Percentiles rank a stretch among this genome's conserved stretches.
phyloP scores from a whole-genome alignment of 2,329 filamentous ascomycete genomes.

The Ophiocordyceps polyrhachis-furcata region DNA sequence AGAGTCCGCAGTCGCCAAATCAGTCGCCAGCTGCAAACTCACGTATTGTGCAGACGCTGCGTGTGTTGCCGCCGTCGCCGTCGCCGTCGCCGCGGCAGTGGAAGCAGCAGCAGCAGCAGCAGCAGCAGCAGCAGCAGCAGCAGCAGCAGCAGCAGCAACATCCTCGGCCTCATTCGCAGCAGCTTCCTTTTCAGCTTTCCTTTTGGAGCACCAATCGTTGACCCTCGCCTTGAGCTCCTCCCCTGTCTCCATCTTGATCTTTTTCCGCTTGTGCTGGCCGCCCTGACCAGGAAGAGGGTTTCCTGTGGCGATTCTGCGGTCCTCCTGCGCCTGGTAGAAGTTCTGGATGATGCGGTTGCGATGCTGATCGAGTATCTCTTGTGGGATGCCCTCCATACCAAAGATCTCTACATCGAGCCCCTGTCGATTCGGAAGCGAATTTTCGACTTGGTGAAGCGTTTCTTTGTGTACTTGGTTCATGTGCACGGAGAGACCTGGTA shows the following conservation, averaged over 20 bases:
- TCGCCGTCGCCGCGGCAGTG: background rate
- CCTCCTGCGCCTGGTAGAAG: conserved; percentile 71
- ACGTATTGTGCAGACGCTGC: conserved; percentile 30
- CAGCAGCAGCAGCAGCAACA: conserved; percentile 7
- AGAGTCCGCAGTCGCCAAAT: background rate
- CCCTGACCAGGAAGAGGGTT: conserved; percentile 56
- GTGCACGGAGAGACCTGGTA: conserved; percentile 73
- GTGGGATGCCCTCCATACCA: conserved; percentile 91
- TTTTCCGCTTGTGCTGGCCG: conserved; percentile 48
- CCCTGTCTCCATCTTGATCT: conserved; percentile 53
- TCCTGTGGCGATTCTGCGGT: conserved; percentile 63
- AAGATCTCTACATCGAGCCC: conserved; percentile 90
- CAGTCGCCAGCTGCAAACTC: conserved; percentile 20
- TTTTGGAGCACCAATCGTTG: conserved; percentile 55
- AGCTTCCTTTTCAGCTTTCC: conserved; percentile 35
- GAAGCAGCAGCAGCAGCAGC: conserved; percentile 1
- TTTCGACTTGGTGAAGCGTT: conserved; percentile 69
- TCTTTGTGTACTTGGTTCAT: conserved; percentile 99
- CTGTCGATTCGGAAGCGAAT: conserved; percentile 72
- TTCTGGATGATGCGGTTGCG: conserved; percentile 70
- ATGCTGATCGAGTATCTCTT: conserved; percentile 66
- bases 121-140: conserved; percentile 17
- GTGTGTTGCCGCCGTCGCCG: background rate
- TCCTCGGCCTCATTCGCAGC: conserved; percentile 26
- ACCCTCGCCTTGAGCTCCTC: conserved; percentile 67